Evolutionary conservation across 768 basidiomycete genomes (phyloP), one percentile per base, ranked within the genome.

Genomic region (Agrocybe pediades): DNA sequence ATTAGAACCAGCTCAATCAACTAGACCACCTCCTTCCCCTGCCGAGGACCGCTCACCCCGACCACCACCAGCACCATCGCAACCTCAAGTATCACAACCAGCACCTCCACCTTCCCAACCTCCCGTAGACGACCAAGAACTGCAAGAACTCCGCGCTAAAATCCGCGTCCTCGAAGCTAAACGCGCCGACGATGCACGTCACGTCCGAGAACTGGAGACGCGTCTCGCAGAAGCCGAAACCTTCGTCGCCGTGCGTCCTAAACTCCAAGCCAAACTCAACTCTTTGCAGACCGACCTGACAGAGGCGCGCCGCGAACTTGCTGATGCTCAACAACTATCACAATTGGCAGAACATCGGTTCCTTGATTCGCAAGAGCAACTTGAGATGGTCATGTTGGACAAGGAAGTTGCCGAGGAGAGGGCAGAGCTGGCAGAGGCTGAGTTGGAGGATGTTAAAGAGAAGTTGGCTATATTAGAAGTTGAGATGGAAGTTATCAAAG

Each of bases 331-430:
- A 55, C 88, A 92, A 54, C 74, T 93, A n/a, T 77, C 85, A 0
- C 80, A 86, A 27, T 73, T 93, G 27, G 74, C 86, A 0, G 91
- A 95, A 58, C 73, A 72, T 15, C 79, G 90, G 20, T 74, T 91
- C 1, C 71, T 86, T 2, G 96, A 98, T 66, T 68, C 88, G 1
- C 84, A 90, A 48, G 96, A 98, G 53, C 92, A 95, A 65, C 72
- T 98, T 33, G 97, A 99, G 73, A 94, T 98, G 88, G 80, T 86
- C 2, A 91, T 91, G 81, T 72, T 99, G 61, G 97, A 99, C 67
- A 94, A 93, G 71, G 97, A 99, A 68, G 86, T 98, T 33, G 95
- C 96, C 0, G 97, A 98, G 65, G 96, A 98, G 69, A 84, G 85
- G 54, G 87, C 90, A 0, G 96, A 98, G 68, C 65, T 83, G 2